Evolutionary conservation across 352 stramenopile species (phyloP), one percentile per base, ranked within the genome.

Genomic region (Pythium rhizo-oryzae): DNA sequence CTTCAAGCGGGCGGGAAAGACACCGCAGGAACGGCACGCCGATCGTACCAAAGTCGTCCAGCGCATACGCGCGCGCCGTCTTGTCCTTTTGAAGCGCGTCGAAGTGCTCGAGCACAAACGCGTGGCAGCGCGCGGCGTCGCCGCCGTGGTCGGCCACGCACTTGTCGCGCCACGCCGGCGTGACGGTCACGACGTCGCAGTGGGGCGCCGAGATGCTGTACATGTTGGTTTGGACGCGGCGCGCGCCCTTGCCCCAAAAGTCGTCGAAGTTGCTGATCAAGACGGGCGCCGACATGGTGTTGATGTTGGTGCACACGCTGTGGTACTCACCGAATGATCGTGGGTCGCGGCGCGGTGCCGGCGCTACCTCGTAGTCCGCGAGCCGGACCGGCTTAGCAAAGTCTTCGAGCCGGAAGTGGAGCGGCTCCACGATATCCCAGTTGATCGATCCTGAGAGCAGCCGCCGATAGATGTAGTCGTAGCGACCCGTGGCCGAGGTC

Each of bases 21-120:
- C 81, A 89, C 19, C 78, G 74, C 23, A 89, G 46, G 19, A 87
- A 89, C 1, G 79, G 72, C 50, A 74, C 64, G 9, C 81, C 81
- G 19, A 56, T 43, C 21, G 50, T 56, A 2, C 81, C 81, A 21
- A 83, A 78, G 35, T 87, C 81, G 21, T 63, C 62, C 4, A 67
- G 59, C 7, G 77, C 50, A 7, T 63, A 74, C 8, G 66, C 74
- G 53, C 84, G 77, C 28, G 80, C 74, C 15, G 53, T 15, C 2
- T 72, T 69, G 23, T 81, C 66, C 2, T 72, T 39, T 1, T 62
- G 62, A 7, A 89, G 65, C 3, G 62, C 28, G 1, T 79, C 67
- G 23, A 85, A 89, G 18, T 84, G 71, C 46, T 82, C 69, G 15
- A 85, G 59, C 15, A 89, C 80, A 54, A 82, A 80, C 30, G 71